Evolutionary conservation across 73 alveolate genomes (phyloP).

Genomic region (Halteria grandinella): DNA sequence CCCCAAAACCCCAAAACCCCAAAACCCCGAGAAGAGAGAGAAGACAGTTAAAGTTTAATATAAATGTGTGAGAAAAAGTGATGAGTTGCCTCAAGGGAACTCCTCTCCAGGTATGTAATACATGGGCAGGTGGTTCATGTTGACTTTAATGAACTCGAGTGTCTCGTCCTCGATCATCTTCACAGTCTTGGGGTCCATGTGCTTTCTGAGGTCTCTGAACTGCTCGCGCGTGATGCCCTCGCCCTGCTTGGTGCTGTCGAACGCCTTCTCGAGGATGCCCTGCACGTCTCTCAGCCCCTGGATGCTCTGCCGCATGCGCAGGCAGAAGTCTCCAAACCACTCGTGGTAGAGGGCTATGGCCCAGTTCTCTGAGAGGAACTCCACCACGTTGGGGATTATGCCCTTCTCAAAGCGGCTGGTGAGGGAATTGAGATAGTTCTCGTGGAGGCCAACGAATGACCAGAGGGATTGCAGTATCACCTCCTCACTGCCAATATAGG

Average conservation of each 20-base stretch:
- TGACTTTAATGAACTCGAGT: conserved; percentile 82
- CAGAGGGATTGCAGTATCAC: conserved; percentile 89
- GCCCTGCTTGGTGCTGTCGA: conserved; percentile 79
- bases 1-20: no score
- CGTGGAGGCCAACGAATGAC: conserved; percentile 96
- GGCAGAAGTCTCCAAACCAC: conserved; percentile 97
- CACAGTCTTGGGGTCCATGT: conserved; percentile 77
- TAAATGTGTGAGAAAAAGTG: no score
- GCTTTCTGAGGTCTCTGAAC: conserved; percentile 69
- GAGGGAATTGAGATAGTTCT: conserved; percentile 92
- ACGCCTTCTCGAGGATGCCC: conserved; percentile 78
- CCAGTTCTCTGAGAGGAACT: conserved; percentile 97
- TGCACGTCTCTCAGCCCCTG: conserved; percentile 73
- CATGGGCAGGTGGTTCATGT: conserved; percentile 92
- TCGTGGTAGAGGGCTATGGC: conserved; percentile 98
- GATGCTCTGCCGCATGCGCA: conserved; percentile 84
- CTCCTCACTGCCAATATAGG: conserved; percentile 94
- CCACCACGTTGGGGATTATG: conserved; percentile 94
- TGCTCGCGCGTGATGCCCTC: conserved; percentile 77
- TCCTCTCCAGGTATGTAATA: conserved; percentile 87
- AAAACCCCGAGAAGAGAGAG: no score
- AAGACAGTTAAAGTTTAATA: no score
- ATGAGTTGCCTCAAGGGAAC: conserved; percentile 62
- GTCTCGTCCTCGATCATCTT: conserved; percentile 88
- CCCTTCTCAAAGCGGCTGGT: conserved; percentile 89